phyloP scores from a whole-genome alignment of 257 asterid species.

The Cruciata laevipes region DNA sequence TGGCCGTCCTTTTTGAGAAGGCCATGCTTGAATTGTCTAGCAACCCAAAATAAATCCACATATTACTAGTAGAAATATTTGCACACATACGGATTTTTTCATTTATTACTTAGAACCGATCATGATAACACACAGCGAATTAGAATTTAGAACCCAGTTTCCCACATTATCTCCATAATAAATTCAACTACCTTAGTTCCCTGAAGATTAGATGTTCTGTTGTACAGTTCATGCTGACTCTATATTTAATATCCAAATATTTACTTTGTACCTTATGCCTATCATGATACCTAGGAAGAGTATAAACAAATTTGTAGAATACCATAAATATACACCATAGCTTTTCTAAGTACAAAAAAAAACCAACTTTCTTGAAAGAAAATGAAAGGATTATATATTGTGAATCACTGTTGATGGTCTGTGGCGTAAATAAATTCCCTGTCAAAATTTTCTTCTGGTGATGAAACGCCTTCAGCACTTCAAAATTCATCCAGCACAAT shows the following conservation, averaged over 20 bases:
- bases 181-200: background rate
- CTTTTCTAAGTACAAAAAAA: background rate
- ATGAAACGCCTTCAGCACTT: background rate
- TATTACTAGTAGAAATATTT: background rate
- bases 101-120: background rate
- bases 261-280: no score
- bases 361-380: background rate
- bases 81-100: background rate
- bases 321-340: no score
- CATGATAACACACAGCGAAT: background rate
- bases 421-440: no score
- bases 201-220: background rate
- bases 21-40: background rate
- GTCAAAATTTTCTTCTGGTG: background rate
- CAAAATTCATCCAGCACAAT: background rate
- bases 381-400: background rate
- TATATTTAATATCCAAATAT: no score
- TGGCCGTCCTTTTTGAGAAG: background rate
- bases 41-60: background rate
- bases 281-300: background rate
- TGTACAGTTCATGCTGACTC: background rate
- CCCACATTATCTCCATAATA: background rate
- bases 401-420: background rate
- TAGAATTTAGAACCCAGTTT: background rate
- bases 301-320: background rate